Percentiles rank a stretch among this genome's conserved stretches.
Evolutionary conservation across 768 basidiomycete genomes (phyloP).

Genomic region (Mrakia frigida): DNA sequence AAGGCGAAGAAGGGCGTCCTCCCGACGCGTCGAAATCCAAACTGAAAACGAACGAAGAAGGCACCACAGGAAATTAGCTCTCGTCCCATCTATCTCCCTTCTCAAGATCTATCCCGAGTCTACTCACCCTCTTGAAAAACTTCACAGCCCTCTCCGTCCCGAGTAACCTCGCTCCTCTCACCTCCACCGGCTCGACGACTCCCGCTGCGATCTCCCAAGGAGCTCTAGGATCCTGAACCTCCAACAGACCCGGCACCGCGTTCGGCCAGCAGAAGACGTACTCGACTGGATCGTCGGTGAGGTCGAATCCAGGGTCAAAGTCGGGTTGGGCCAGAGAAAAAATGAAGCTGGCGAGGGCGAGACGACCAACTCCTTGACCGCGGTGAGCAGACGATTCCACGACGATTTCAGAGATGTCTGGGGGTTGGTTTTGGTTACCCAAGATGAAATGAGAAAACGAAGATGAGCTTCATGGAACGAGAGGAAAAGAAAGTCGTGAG

Average conservation of each 20-base stretch:
- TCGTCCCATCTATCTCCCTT: background rate
- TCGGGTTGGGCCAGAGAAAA: background rate
- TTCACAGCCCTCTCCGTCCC: background rate
- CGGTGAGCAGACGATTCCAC: conserved; percentile 1
- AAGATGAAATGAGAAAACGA: background rate
- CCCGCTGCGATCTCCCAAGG: background rate
- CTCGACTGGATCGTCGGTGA: background rate
- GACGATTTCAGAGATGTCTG: background rate
- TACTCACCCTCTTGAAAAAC: conserved; percentile 9
- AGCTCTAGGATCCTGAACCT: background rate
- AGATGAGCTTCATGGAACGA: background rate
- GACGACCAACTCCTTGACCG: background rate
- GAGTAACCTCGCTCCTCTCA: background rate
- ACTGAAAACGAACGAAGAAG: background rate
- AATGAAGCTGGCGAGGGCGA: background rate
- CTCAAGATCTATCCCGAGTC: too few relatives aligned
- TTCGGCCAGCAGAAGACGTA: conserved; percentile 7
- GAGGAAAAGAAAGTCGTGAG: background rate
- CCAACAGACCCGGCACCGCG: background rate
- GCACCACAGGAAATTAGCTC: background rate
- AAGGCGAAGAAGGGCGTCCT: conserved; percentile 9
- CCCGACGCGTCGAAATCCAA: conserved; percentile 3
- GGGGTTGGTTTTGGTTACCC: too few relatives aligned
- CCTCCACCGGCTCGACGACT: background rate
- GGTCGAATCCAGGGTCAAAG: conserved; percentile 2